Conservation (phyloP, 805 yeast species). For the Lachancea kluyveri region DNA sequence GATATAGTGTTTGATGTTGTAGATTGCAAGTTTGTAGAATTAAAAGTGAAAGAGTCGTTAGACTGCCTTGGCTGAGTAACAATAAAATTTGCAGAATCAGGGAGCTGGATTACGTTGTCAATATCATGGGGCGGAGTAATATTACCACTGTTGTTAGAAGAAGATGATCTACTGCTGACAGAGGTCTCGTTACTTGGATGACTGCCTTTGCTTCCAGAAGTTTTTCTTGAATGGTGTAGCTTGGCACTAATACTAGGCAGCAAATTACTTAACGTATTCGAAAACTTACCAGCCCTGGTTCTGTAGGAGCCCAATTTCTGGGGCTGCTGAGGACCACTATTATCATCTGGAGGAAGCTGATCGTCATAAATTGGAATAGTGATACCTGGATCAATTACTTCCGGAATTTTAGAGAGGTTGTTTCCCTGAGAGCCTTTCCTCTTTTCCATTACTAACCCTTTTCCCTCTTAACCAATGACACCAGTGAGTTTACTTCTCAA, state of each 20-base stretch:
- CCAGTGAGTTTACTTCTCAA: background rate
- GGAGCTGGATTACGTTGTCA: slow-evolving; percentile 23
- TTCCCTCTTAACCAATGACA: background rate
- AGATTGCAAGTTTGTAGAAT: slow-evolving; percentile 10
- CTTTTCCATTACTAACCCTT: slow-evolving; percentile 7
- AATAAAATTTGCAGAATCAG: slow-evolving; percentile 20
- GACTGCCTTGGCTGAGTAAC: slow-evolving; percentile 23
- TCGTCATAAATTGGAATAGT: slow-evolving; percentile 31
- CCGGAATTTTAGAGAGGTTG: slow-evolving; percentile 19
- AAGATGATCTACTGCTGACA: slow-evolving; percentile 11
- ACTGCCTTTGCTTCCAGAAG: slow-evolving; percentile 6
- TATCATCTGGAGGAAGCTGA: slow-evolving; percentile 14
- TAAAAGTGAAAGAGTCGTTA: slow-evolving; percentile 25
- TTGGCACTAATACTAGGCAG: slow-evolving; percentile 33
- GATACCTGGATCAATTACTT: slow-evolving; percentile 29
- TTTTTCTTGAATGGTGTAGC: slow-evolving; percentile 25
- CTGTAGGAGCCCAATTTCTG: slow-evolving; percentile 32
- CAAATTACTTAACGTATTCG: slow-evolving; percentile 29
- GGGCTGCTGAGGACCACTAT: slow-evolving; percentile 13
- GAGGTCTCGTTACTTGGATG: slow-evolving; percentile 5
- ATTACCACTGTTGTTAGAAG: slow-evolving; percentile 15
- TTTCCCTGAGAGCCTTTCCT: slow-evolving; percentile 8
- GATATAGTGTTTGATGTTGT: slow-evolving; percentile 17
- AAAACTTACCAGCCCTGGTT: slow-evolving; percentile 29
- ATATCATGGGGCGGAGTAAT: slow-evolving; percentile 27